Evolutionary conservation across 768 basidiomycete genomes (phyloP).

Genomic region (Asterophora lycoperdoides): DNA sequence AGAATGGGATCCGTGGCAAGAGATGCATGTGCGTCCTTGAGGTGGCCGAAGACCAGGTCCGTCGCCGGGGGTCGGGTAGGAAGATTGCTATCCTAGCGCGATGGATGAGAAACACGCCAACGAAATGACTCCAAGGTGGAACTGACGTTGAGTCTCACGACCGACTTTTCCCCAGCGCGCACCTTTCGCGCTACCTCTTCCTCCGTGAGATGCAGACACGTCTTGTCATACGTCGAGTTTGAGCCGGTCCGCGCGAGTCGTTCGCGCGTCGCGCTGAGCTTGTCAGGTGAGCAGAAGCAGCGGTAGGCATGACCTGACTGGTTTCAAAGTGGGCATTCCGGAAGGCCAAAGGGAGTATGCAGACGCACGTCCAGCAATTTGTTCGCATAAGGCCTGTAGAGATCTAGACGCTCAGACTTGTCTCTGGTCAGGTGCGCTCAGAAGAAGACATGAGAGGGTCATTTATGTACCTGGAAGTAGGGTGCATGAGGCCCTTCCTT

Average conservation of each 20-base stretch:
- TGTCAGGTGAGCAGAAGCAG: slow-evolving; percentile 85
- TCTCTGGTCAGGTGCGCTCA: not conserved
- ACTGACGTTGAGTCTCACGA: slow-evolving; percentile 85
- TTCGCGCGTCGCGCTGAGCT: slow-evolving; percentile 63
- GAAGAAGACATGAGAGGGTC: not conserved
- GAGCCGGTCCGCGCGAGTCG: slow-evolving; percentile 70
- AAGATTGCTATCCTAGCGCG: slow-evolving; percentile 50
- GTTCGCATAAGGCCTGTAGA: slow-evolving; percentile 72
- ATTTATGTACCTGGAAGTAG: slow-evolving; percentile 70
- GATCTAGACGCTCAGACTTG: slow-evolving; percentile 83
- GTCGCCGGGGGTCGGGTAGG: slow-evolving; percentile 45
- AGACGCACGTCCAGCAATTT: slow-evolving; percentile 69
- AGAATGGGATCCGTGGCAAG: slow-evolving; percentile 87
- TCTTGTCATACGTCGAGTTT: slow-evolving; percentile 80
- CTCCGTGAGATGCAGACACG: slow-evolving; percentile 80
- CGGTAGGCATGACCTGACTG: slow-evolving; percentile 89
- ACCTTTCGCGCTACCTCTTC: slow-evolving; percentile 79
- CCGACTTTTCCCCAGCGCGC: slow-evolving; percentile 69
- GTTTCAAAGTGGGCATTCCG: not conserved
- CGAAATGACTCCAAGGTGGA: not conserved
- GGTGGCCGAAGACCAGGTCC: slow-evolving; percentile 74
- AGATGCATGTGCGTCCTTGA: slow-evolving; percentile 73
- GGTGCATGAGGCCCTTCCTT: slow-evolving; percentile 71
- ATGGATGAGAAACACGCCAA: not conserved
- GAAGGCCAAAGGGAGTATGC: not conserved